Evolutionary conservation across 1,284 basidiomycete genomes (phyloP).

Genomic region (Heterobasidion occidentale): DNA sequence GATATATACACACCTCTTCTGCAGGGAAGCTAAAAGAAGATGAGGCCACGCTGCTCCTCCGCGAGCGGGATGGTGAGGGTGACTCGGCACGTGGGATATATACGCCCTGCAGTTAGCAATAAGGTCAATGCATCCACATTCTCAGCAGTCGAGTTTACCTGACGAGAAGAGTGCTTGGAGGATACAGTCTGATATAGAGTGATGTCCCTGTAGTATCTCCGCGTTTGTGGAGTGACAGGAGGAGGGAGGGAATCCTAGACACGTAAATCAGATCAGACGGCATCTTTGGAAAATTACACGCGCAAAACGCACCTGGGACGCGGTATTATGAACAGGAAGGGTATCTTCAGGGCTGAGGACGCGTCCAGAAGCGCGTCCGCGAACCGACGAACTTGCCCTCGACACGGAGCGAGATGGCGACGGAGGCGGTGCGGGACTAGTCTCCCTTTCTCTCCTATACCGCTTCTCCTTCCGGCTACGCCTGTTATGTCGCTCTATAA

Average conservation of each 20-base stretch:
- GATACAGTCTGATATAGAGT: constrained; percentile 11
- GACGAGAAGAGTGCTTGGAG: constrained; percentile 1
- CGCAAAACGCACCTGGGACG: constrained; percentile 25
- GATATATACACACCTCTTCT: background rate
- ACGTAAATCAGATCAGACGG: background rate
- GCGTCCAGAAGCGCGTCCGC: constrained; percentile 47
- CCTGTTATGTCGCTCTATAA: constrained; percentile 58
- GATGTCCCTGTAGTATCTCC: constrained; percentile 12
- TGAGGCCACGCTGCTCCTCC: constrained; percentile 9
- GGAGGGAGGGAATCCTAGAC: constrained; percentile 17
- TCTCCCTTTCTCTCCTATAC: constrained; percentile 36
- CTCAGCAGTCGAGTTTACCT: constrained; percentile 3
- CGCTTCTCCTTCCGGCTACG: constrained; percentile 39
- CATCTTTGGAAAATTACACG: constrained; percentile 3
- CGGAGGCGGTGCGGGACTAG: constrained; percentile 36
- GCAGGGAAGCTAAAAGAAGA: constrained; percentile 5
- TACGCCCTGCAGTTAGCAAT: constrained; percentile 2
- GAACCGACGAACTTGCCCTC: constrained; percentile 34
- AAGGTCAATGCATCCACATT: background rate
- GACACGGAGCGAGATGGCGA: constrained; percentile 24
- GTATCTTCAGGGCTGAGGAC: constrained; percentile 21
- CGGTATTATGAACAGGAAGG: constrained; percentile 16
- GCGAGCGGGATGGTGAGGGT: constrained; percentile 12
- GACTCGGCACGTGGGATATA: constrained; percentile 12
- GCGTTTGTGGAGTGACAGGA: constrained; percentile 9